These are phyloP conservation scores for Coemansia sp. DNA, from an alignment of 371 early-diverging fungal species.

Conservation along the genomic window DNA sequence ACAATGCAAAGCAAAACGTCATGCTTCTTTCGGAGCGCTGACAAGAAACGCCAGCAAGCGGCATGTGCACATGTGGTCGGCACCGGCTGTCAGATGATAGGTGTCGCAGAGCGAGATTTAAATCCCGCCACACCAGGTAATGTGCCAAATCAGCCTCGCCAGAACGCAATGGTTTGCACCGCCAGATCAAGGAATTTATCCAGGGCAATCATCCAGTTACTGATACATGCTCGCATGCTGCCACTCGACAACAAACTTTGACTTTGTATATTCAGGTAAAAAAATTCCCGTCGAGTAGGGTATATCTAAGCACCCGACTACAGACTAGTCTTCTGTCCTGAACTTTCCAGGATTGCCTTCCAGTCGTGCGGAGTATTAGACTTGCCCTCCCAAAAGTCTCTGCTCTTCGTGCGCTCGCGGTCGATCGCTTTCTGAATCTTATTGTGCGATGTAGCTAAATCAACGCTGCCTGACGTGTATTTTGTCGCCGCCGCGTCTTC, in stretches of 20 bases:
- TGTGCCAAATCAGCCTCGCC: too few relatives aligned
- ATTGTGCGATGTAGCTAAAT: conserved; percentile 11
- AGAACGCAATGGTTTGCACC: too few relatives aligned
- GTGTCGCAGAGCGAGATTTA: too few relatives aligned
- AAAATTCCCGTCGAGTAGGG: neutral
- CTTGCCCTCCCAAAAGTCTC: conserved; percentile 49
- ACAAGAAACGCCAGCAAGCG: too few relatives aligned
- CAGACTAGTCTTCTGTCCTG: conserved; percentile 6
- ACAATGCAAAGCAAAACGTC: too few relatives aligned
- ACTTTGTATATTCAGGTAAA: neutral
- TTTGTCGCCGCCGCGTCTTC: conserved; percentile 10
- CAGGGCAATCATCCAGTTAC: too few relatives aligned
- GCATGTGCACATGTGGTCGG: too few relatives aligned
- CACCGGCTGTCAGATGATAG: too few relatives aligned
- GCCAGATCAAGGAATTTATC: too few relatives aligned
- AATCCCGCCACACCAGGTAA: too few relatives aligned
- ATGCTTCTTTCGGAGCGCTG: too few relatives aligned
- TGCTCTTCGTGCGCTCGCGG: conserved; percentile 43
- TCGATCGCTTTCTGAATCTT: conserved; percentile 26
- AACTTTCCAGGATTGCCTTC: conserved; percentile 30
- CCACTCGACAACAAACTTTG: neutral
- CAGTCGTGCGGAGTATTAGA: conserved; percentile 49
- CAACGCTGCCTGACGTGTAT: conserved; percentile 17
- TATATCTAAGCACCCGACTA: neutral
- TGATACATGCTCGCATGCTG: too few relatives aligned